Conservation (phyloP, 1,284 basidiomycete species). For the Ustilago esculenta region DNA sequence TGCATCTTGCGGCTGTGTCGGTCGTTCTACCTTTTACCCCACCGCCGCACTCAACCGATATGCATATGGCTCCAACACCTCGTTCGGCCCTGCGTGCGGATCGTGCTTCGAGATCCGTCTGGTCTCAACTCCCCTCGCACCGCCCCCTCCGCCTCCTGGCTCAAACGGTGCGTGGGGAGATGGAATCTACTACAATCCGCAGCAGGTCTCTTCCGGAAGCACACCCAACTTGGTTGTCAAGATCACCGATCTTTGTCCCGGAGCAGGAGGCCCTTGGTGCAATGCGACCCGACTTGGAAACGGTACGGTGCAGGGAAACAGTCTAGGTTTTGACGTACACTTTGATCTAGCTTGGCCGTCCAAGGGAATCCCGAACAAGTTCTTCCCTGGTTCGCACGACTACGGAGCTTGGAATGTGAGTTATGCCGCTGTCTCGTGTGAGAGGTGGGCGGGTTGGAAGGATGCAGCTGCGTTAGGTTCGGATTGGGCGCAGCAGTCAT, state of each 20-base stretch:
- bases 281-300: conserved; percentile 36
- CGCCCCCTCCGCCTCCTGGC: conserved; percentile 24
- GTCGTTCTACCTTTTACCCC: conserved; percentile 45
- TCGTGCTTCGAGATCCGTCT: conserved; percentile 47
- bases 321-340: conserved; percentile 49
- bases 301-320: conserved; percentile 35
- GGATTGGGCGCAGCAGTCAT: conserved; percentile 51
- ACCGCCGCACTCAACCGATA: conserved; percentile 52
- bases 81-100: conserved; percentile 55
- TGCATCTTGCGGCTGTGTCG: conserved; percentile 60
- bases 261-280: conserved; percentile 47
- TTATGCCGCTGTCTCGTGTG: conserved; percentile 49
- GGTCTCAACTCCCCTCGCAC: conserved; percentile 44
- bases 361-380: conserved; percentile 37
- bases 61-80: conserved; percentile 48
- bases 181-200: conserved; percentile 34
- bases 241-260: conserved; percentile 53
- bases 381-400: conserved; percentile 54
- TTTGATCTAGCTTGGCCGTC: conserved; percentile 62
- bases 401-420: conserved; percentile 58
- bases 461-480: conserved; percentile 47
- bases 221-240: conserved; percentile 56
- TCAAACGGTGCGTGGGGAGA: conserved; percentile 37
- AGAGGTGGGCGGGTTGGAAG: conserved; percentile 46
- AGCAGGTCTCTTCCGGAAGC: conserved; percentile 19